These are phyloP conservation scores for Ophiocordyceps camponoti-floridani DNA, from an alignment of 2,329 filamentous ascomycete genomes.

Conservation along the genomic window DNA sequence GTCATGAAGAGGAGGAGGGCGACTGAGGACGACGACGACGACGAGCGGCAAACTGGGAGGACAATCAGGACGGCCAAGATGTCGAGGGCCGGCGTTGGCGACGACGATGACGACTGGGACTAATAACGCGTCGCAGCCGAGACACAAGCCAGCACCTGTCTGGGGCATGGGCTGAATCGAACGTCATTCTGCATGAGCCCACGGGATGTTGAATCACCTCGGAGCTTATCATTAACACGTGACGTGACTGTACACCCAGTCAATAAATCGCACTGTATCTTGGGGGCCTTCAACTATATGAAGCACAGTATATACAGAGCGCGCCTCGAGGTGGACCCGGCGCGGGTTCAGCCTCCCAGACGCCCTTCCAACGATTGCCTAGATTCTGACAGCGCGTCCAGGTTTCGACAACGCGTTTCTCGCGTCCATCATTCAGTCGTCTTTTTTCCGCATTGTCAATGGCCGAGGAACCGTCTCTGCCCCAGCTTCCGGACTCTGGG, in stretches of 20 bases:
- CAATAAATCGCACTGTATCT: too few species aligned
- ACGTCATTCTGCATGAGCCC: too few species aligned
- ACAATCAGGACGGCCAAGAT: conserved; percentile 33
- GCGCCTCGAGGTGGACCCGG: too few species aligned
- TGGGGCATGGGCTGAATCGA: too few species aligned
- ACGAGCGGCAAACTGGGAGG: conserved; percentile 32
- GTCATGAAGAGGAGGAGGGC: conserved; percentile 44
- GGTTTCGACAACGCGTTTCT: not conserved
- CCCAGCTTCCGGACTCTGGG: conserved; percentile 18
- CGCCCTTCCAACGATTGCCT: not conserved
- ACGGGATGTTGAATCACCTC: too few species aligned
- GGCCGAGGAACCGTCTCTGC: conserved; percentile 23
- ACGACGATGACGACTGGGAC: conserved; percentile 44
- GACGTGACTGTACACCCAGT: too few species aligned
- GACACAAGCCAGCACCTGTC: not conserved
- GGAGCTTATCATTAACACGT: too few species aligned
- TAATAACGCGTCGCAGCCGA: conserved; percentile 13
- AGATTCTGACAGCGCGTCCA: not conserved
- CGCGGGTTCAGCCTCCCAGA: too few species aligned
- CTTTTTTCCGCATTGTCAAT: conserved; percentile 6
- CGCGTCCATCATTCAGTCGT: not conserved
- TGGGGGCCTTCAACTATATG: too few species aligned
- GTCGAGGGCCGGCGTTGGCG: conserved; percentile 20
- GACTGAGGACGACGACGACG: conserved; percentile 37
- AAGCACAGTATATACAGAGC: too few species aligned